A percentile compares a stretch with the other conserved stretches of the same genome.
Conservation (phyloP, 2,329 filamentous ascomycete genomes). For the Colletotrichum sp. region DNA sequence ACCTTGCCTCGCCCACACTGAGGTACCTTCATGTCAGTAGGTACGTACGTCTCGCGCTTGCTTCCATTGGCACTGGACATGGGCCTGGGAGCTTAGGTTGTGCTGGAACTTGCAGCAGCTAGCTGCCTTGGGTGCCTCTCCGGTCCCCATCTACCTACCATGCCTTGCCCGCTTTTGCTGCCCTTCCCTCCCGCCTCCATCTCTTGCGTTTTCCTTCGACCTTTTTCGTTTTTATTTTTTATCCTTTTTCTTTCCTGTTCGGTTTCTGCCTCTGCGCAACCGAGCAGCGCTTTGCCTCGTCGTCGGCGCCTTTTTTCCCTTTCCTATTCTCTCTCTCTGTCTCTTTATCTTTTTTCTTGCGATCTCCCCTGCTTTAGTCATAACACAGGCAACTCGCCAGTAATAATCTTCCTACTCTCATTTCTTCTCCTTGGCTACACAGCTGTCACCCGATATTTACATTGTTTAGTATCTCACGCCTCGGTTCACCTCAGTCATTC, state of each 20-base stretch:
- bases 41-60: neutral
- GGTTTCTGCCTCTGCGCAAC: neutral
- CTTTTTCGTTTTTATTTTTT: constrained; percentile 11
- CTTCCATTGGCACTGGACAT: neutral
- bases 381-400: neutral
- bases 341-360: constrained; percentile 1
- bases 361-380: neutral
- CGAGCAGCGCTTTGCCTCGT: constrained; percentile 7
- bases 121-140: neutral
- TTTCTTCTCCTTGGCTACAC: neutral
- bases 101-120: neutral
- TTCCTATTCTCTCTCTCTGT: neutral
- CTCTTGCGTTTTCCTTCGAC: neutral
- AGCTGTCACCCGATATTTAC: neutral
- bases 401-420: neutral
- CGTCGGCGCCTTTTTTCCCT: constrained; percentile 8
- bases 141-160: neutral
- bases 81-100: neutral
- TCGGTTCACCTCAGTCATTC: constrained; percentile 5
- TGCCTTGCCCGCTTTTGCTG: constrained; percentile 18
- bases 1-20: neutral
- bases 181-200: neutral
- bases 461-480: neutral
- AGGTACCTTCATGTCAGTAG: constrained; percentile 3
- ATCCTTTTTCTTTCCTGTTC: constrained; percentile 6